Conservation (phyloP, 1,139 yeast genomes). For the Candida sanyaensis region DNA sequence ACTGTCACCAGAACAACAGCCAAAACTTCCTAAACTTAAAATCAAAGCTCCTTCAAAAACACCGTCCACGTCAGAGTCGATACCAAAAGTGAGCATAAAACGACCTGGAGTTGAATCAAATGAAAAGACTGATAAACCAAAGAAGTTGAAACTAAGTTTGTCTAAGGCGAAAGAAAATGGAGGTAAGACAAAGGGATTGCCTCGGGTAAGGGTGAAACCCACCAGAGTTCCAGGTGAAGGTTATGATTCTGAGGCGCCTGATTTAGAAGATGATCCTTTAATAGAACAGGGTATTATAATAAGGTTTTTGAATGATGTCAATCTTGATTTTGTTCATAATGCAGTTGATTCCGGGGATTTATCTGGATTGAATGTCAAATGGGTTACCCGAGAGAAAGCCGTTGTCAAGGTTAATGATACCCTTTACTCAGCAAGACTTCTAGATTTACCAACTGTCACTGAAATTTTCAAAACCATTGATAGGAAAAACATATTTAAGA, state of each 20-base stretch:
- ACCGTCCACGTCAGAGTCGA: constrained; percentile 9
- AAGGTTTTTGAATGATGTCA: constrained; percentile 78
- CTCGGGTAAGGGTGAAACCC: constrained; percentile 77
- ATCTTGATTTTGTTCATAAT: constrained; percentile 72
- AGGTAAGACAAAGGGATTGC: constrained; percentile 32
- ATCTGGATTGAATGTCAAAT: constrained; percentile 69
- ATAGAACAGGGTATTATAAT: constrained; percentile 83
- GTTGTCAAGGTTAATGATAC: constrained; percentile 56
- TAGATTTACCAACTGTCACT: constrained; percentile 87
- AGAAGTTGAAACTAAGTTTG: constrained; percentile 24
- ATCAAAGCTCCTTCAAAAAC: constrained; percentile 26
- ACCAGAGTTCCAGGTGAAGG: constrained; percentile 91
- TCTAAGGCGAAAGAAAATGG: constrained; percentile 17
- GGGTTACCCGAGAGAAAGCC: constrained; percentile 82
- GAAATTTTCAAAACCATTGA: constrained; percentile 91
- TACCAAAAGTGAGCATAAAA: constrained; percentile 7
- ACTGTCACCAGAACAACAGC: constrained; percentile 11
- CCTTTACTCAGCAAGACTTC: constrained; percentile 77
- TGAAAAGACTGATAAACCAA: constrained; percentile 18
- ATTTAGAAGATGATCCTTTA: constrained; percentile 90
- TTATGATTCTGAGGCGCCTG: constrained; percentile 96
- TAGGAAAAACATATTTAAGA: constrained; percentile 83
- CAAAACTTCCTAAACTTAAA: constrained; percentile 26
- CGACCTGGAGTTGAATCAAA: constrained; percentile 11
- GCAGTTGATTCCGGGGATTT: constrained; percentile 84